Evolutionary conservation across 2,329 filamentous ascomycete genomes (phyloP).

Genomic region (Exophiala oligosperma): DNA sequence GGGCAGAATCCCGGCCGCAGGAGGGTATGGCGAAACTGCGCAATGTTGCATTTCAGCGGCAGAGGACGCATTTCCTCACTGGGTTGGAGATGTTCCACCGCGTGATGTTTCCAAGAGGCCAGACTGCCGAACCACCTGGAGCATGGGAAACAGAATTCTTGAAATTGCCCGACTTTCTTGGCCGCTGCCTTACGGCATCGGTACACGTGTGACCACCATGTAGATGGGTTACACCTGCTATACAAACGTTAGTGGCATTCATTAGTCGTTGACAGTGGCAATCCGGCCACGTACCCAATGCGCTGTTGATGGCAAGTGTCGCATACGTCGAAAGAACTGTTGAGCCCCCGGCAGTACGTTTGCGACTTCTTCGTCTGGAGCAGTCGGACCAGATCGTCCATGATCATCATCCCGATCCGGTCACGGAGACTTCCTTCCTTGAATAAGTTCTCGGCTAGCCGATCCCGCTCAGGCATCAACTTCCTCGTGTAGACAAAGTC

Average conservation of each 20-base stretch:
- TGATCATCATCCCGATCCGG: constrained; percentile 2
- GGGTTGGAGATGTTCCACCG: neutral
- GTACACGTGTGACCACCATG: neutral
- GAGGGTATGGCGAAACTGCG: constrained; percentile 3
- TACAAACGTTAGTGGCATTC: neutral
- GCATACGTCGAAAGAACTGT: neutral
- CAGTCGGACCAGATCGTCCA: constrained; percentile 9
- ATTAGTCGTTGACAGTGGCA: neutral
- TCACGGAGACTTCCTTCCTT: constrained; percentile 11
- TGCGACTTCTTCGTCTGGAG: neutral
- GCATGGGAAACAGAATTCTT: constrained; percentile 7
- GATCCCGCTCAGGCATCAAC: constrained; percentile 10
- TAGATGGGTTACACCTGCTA: neutral
- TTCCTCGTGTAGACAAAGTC: constrained; percentile 9
- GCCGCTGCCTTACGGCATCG: neutral
- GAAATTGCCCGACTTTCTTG: neutral
- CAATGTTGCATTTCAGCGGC: constrained; percentile 5
- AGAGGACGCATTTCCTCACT: neutral
- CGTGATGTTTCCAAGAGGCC: neutral
- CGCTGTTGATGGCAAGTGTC: neutral
- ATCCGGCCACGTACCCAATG: neutral
- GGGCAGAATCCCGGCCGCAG: constrained; percentile 6
- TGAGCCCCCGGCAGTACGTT: constrained; percentile 9
- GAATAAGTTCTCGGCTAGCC: neutral
- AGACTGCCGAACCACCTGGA: constrained; percentile 1